A percentile compares a stretch with the other conserved stretches of the same genome.
These are phyloP conservation scores for Sergeia podlipaevii DNA, from an alignment of 208 protist species.

Conservation along the genomic window DNA sequence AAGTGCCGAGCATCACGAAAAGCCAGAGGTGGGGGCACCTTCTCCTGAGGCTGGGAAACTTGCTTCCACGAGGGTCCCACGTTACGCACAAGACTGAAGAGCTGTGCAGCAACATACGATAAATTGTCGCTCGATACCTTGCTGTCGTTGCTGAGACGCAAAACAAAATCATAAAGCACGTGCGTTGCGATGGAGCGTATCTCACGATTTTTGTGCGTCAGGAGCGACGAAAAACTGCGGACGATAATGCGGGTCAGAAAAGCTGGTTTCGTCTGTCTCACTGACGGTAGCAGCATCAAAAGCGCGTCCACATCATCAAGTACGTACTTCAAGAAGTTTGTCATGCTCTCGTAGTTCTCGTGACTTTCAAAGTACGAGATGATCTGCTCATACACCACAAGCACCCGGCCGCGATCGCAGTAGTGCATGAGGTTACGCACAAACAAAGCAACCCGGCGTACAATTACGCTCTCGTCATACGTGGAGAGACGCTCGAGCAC, in stretches of 20 bases:
- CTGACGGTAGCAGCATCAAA: conserved; percentile 61
- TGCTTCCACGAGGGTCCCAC: conserved; percentile 63
- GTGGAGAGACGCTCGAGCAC: conserved; percentile 43
- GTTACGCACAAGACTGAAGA: conserved; percentile 51
- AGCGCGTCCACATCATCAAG: conserved; percentile 64
- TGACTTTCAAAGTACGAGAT: conserved; percentile 54
- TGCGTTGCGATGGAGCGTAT: conserved; percentile 33
- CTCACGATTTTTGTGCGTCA: conserved; percentile 54
- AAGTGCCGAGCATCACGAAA: conserved; percentile 59
- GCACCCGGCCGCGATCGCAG: conserved; percentile 69
- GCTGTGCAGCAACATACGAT: conserved; percentile 60
- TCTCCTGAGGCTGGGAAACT: conserved; percentile 49
- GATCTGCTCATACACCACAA: conserved; percentile 46
- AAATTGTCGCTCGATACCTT: conserved; percentile 51
- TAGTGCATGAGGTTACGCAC: conserved; percentile 60
- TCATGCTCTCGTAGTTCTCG: conserved; percentile 53
- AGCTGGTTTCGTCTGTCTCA: conserved; percentile 27
- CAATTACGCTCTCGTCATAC: conserved; percentile 51
- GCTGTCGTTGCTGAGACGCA: conserved; percentile 54
- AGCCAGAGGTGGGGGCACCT: conserved; percentile 24
- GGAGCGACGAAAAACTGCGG: conserved; percentile 40
- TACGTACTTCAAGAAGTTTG: conserved; percentile 60
- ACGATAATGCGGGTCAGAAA: conserved; percentile 75
- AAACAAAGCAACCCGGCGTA: conserved; percentile 71
- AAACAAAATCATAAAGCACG: conserved; percentile 70